Percentiles rank a stretch among this genome's conserved stretches.
Evolutionary conservation across 331 rosid species (phyloP).

Genomic region (Pyracantha coccinea): DNA sequence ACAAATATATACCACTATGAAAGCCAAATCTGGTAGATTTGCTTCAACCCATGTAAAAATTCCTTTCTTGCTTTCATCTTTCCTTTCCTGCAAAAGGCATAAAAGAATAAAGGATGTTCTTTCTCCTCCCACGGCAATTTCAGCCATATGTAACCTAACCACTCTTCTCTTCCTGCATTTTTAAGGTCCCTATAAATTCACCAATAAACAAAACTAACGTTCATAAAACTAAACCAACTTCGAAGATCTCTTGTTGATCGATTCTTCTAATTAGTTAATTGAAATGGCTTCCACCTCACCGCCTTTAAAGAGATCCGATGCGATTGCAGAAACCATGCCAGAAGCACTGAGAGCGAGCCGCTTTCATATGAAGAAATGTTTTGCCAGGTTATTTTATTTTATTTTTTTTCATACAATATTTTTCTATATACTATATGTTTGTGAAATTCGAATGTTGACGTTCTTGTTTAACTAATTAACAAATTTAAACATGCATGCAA

Average conservation of each 20-base stretch:
- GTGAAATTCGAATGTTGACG: background rate
- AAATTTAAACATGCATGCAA: background rate
- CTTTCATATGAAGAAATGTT: constrained; percentile 63
- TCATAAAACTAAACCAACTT: background rate
- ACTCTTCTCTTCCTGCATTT: too few species aligned
- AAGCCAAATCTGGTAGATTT: constrained; percentile 2
- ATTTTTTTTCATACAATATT: background rate
- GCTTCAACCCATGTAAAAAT: background rate
- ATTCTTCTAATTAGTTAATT: too few species aligned
- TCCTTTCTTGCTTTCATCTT: constrained; percentile 22
- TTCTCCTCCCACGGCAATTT: constrained; percentile 14
- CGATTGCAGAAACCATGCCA: constrained; percentile 66
- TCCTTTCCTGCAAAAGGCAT: constrained; percentile 26
- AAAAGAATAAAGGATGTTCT: constrained; percentile 26
- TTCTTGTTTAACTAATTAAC: background rate
- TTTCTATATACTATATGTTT: too few species aligned
- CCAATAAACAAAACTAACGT: background rate
- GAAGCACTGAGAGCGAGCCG: constrained; percentile 70
- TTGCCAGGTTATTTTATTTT: constrained; percentile 40
- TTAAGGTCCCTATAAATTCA: background rate
- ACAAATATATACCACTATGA: background rate
- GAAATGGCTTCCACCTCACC: constrained; percentile 46
- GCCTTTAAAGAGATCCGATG: constrained; percentile 43
- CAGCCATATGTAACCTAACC: background rate
- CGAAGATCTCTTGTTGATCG: too few species aligned